Conservation (phyloP, 768 basidiomycete species). For the Hericium alpestre region DNA sequence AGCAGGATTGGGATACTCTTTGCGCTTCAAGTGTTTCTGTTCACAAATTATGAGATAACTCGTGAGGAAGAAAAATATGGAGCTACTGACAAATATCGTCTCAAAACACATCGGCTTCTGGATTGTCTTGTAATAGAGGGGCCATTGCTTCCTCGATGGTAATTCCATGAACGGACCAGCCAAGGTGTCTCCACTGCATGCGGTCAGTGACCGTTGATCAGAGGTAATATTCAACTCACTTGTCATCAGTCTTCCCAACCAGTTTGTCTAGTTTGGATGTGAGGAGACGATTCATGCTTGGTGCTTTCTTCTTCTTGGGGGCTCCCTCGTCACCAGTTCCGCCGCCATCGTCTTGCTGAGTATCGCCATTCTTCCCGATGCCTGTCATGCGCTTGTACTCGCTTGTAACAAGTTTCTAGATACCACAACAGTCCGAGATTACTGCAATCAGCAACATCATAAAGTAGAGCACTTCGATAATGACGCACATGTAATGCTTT, state of each 20-base stretch:
- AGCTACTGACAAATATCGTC: slow-evolving; percentile 54
- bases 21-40: slow-evolving; percentile 73
- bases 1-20: slow-evolving; percentile 56
- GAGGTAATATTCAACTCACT: slow-evolving; percentile 32
- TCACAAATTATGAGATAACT: not conserved
- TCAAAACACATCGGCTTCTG: slow-evolving; percentile 72
- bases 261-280: slow-evolving; percentile 65
- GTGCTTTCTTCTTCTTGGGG: slow-evolving; percentile 43
- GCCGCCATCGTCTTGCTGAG: slow-evolving; percentile 24
- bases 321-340: slow-evolving; percentile 35
- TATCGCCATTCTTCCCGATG: slow-evolving; percentile 27
- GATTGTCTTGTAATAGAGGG: slow-evolving; percentile 71
- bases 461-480: not conserved
- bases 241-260: slow-evolving; percentile 58
- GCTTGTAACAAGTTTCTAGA: slow-evolving; percentile 36
- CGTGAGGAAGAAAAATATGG: slow-evolving; percentile 1
- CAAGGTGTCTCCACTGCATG: slow-evolving; percentile 49
- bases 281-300: slow-evolving; percentile 56
- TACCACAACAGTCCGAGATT: not conserved
- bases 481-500: slow-evolving; percentile 63
- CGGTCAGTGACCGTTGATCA: not conserved
- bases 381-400: slow-evolving; percentile 38
- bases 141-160: slow-evolving; percentile 70
- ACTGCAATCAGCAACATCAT: not conserved
- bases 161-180: slow-evolving; percentile 77